phyloP scores from a whole-genome alignment of 2,329 filamentous ascomycete genomes.

The Hypoxylon sp. region DNA sequence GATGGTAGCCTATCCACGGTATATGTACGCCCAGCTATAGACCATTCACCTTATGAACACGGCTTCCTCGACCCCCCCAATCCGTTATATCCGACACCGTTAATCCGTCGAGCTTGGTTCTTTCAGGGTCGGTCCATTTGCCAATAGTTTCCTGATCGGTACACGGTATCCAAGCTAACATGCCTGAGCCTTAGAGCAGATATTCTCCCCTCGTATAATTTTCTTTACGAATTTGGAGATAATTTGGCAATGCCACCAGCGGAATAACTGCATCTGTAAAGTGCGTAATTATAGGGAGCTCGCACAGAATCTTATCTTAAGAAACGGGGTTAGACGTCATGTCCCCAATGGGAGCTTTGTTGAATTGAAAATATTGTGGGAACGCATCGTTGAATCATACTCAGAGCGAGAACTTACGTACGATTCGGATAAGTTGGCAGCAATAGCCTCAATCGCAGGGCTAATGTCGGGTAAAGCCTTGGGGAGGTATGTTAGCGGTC shows the following conservation, averaged over 20 bases:
- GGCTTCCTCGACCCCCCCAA: not conserved
- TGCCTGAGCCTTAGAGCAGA: not conserved
- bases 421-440: constrained; percentile 3
- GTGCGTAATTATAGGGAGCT: not conserved
- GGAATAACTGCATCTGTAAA: not conserved
- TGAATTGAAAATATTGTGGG: not conserved
- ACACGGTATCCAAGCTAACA: not conserved
- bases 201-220: constrained; percentile 4
- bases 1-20: not conserved
- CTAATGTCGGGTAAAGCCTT: not conserved
- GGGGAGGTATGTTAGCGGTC: constrained; percentile 6
- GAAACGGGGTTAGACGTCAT: not conserved
- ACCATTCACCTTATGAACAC: not conserved
- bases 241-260: not conserved
- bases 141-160: not conserved
- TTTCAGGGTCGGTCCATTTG: constrained; percentile 1
- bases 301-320: not conserved
- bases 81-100: not conserved
- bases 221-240: constrained; percentile 11
- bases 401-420: not conserved
- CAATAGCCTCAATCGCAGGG: not conserved
- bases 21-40: constrained; percentile 3
- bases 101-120: not conserved
- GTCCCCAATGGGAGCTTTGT: not conserved
- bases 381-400: not conserved